Conservation (phyloP, 306 rosid species). For the Prunus fruticosa region DNA sequence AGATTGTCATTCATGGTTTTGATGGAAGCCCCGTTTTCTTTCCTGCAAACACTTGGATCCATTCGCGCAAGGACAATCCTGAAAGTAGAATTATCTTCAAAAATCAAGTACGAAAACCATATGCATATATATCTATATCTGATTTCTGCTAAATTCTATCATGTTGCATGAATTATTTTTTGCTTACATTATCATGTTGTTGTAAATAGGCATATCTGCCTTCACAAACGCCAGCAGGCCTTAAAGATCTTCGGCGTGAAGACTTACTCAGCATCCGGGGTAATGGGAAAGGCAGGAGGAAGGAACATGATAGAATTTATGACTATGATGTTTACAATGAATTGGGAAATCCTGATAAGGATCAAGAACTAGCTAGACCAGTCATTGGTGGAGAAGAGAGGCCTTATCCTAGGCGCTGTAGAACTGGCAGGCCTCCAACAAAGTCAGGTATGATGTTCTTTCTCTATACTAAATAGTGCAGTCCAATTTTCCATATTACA, state of each 20-base stretch:
- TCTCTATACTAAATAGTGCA: background rate
- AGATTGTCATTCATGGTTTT: constrained; percentile 73
- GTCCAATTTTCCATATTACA: background rate
- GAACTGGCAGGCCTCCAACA: constrained; percentile 75
- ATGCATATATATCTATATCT: background rate
- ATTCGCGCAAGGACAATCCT: constrained; percentile 62
- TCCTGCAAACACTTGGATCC: constrained; percentile 89
- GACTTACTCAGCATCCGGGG: constrained; percentile 75
- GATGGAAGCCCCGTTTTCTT: constrained; percentile 72
- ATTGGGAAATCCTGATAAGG: constrained; percentile 85
- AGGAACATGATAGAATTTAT: constrained; percentile 71
- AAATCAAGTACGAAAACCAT: constrained; percentile 49
- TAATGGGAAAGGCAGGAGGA: constrained; percentile 53
- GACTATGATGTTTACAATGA: constrained; percentile 87
- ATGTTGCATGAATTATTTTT: background rate
- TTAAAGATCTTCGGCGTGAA: constrained; percentile 66
- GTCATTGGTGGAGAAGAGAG: constrained; percentile 46
- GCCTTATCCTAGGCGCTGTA: constrained; percentile 94
- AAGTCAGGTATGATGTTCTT: constrained; percentile 41
- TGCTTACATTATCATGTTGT: background rate
- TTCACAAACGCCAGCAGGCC: constrained; percentile 78
- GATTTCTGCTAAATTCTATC: background rate
- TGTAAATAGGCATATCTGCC: constrained; percentile 69
- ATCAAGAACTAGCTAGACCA: constrained; percentile 69
- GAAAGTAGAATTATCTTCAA: constrained; percentile 76